These are phyloP conservation scores for Pythium brassicae DNA, from an alignment of 352 stramenopile genomes.

Conservation along the genomic window DNA sequence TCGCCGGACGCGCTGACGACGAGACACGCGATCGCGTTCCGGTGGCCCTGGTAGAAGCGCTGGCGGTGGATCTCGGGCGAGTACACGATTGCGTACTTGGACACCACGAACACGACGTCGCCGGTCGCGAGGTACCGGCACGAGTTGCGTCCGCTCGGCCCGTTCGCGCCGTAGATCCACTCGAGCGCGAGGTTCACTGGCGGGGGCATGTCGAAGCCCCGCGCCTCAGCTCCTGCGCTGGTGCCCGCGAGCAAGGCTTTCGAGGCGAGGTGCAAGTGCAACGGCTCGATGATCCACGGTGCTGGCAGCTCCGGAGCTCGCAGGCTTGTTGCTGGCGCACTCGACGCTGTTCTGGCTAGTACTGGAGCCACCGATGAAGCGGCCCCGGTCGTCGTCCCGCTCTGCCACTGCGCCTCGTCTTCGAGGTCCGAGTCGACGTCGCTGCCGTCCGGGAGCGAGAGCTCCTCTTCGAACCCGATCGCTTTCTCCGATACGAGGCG, in stretches of 20 bases:
- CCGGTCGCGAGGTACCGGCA: constrained; percentile 45
- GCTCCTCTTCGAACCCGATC: constrained; percentile 52
- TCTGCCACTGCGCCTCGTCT: constrained; percentile 23
- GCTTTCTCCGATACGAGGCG: constrained; percentile 66
- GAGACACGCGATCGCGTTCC: constrained; percentile 52
- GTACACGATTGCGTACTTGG: constrained; percentile 76
- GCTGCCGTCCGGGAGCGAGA: constrained; percentile 60
- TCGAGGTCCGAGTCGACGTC: constrained; percentile 78
- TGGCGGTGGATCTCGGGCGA: constrained; percentile 49
- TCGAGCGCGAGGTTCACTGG: constrained; percentile 64
- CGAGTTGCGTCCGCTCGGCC: constrained; percentile 36
- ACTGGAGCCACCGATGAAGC: background rate
- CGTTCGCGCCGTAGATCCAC: constrained; percentile 73
- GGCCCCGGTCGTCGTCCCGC: background rate
- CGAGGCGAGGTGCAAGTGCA: constrained; percentile 1
- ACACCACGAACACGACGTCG: constrained; percentile 70
- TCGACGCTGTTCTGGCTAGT: background rate
- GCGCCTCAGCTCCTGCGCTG: background rate
- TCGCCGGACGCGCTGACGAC: constrained; percentile 51
- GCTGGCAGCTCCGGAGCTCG: constrained; percentile 17
- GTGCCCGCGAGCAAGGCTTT: constrained; percentile 1
- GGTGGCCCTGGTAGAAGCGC: constrained; percentile 69
- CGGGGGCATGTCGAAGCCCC: constrained; percentile 32
- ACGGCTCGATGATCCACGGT: constrained; percentile 54
- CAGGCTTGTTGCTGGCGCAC: too few species aligned